Conservation (phyloP, 2,329 filamentous ascomycete species). For the Botryotinia globosa region DNA sequence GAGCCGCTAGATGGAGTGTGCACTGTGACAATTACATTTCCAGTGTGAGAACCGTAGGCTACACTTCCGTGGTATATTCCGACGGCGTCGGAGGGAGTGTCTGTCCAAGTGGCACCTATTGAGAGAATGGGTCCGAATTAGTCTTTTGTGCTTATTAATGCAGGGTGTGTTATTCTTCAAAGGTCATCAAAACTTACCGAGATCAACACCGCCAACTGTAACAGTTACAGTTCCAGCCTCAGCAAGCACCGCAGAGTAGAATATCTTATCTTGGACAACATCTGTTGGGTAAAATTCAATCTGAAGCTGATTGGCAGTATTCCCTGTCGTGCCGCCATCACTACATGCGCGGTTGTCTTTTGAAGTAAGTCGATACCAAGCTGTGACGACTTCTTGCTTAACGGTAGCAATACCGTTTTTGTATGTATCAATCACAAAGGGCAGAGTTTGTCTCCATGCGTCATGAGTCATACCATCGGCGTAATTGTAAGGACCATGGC, state of each 20-base stretch:
- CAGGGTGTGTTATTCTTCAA: neutral
- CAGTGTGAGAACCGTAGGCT: neutral
- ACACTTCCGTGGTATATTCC: slow-evolving; percentile 1
- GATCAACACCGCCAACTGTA: neutral
- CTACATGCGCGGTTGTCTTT: neutral
- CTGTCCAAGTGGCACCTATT: neutral
- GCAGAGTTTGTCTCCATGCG: neutral
- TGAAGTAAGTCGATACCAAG: neutral
- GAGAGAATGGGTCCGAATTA: neutral
- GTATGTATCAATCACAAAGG: neutral
- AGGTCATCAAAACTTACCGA: neutral
- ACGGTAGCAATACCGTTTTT: neutral
- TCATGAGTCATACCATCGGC: neutral
- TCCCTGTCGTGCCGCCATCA: neutral
- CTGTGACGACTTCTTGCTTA: neutral
- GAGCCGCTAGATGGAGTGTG: neutral
- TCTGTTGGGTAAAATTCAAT: neutral
- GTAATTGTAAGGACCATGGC: neutral
- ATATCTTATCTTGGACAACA: neutral
- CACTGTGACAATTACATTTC: neutral
- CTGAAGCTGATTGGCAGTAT: neutral
- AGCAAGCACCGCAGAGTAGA: neutral
- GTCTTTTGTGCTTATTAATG: neutral
- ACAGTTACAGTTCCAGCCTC: neutral
- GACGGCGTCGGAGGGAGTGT: neutral